Evolutionary conservation across 148 eudicot species (phyloP), one percentile per base, ranked within the genome.

Genomic region (Fagopyrum homotropicum): DNA sequence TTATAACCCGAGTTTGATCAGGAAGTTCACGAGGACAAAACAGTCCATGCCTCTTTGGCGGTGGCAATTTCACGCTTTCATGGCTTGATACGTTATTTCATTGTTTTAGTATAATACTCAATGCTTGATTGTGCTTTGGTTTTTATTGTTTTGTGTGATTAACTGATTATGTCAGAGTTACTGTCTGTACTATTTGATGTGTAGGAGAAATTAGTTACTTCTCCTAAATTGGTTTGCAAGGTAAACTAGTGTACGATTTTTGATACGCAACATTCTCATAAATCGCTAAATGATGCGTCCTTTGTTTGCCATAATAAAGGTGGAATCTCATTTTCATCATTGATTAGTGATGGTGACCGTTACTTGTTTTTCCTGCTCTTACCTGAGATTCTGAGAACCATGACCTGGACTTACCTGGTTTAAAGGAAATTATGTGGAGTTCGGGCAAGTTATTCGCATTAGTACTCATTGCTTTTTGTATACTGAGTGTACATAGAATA

Each of bases 301-400:
- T 40, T 64, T 66, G 71, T 40, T 40, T 66, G 71, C 40, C 19
- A 43, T 15, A 12, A 43, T 66, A 66, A 9, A 14, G 47, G 17
- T 43, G 71, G 10, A 43, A 43, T 43, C 15, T 66, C 46, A 40
- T 66, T 66, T 66, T 66, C 71, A 66, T 66, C 71, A 66, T 43
- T 66, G 19, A 66, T 66, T 45, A 66, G 30, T 15, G 71, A 40
- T 66, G 71, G 43, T 66, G 71, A 35, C 45, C 47, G 14, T 43
- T 66, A 66, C 47, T 40, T 30, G 70, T 64, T 12, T 14, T 11
- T 5, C 70, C 29, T 64, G 45, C 45, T 45, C 12, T 9, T 40
- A 40, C 17, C 46, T 12, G 14, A 29, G 44, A 64, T 11, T 7
- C 46, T 12, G 14, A 29, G 44, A 64, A 5, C 45, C 7, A 64